A percentile compares a stretch with the other conserved stretches of the same genome.
These are phyloP conservation scores for Petunia hybrid DNA, from an alignment of 305 asterid species.

Conservation along the genomic window DNA sequence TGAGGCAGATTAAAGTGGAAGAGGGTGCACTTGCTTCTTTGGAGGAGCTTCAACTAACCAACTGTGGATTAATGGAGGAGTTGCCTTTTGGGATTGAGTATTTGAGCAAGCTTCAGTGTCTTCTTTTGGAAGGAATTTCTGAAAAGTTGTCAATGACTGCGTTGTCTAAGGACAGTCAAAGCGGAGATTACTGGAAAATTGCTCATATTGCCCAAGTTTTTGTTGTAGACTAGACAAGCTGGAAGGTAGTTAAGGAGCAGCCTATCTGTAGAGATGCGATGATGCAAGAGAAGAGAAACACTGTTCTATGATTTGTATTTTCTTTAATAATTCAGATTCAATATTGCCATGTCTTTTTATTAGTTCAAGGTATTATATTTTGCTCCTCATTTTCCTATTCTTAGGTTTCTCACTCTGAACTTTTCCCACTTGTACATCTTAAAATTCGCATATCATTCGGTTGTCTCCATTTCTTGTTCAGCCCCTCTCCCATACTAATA, in stretches of 20 bases:
- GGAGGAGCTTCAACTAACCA: neutral
- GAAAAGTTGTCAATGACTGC: neutral
- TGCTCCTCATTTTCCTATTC: neutral
- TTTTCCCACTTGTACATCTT: neutral
- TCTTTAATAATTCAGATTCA: neutral
- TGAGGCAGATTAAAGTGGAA: constrained; percentile 32
- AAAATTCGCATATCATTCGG: too few species aligned
- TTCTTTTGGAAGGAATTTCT: constrained; percentile 13
- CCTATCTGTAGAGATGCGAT: neutral
- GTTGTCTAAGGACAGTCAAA: constrained; percentile 19
- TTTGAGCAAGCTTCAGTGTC: constrained; percentile 30
- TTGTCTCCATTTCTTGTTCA: neutral
- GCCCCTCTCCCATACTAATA: neutral
- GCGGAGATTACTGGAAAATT: constrained; percentile 29
- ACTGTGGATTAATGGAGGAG: constrained; percentile 33
- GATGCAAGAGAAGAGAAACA: neutral
- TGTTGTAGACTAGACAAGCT: neutral
- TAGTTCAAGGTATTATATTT: neutral
- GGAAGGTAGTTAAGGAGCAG: neutral
- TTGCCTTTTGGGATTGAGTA: constrained; percentile 37
- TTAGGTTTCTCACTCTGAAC: neutral
- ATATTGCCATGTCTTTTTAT: neutral
- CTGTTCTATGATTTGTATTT: neutral
- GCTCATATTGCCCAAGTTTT: neutral
- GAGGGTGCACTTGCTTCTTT: constrained; percentile 40